These are phyloP conservation scores for Leccinum longicurvipes DNA, from an alignment of 768 basidiomycete genomes.

Conservation along the genomic window DNA sequence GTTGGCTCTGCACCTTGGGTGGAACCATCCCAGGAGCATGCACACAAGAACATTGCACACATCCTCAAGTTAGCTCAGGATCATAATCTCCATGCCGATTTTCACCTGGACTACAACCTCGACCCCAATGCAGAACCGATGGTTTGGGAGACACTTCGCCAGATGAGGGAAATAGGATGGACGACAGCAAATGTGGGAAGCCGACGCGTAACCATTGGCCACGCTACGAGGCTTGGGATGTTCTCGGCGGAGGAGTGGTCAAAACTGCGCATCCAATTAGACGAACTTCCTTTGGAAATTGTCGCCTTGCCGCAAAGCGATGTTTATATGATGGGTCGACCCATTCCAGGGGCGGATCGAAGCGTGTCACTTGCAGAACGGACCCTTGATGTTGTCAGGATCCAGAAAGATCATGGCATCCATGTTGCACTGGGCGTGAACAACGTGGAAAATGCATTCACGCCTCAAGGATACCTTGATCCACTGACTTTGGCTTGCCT, in stretches of 20 bases:
- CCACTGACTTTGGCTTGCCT: constrained; percentile 58
- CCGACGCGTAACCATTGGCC: constrained; percentile 50
- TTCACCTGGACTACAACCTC: constrained; percentile 68
- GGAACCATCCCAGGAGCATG: constrained; percentile 46
- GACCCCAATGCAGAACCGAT: constrained; percentile 49
- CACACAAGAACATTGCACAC: constrained; percentile 51
- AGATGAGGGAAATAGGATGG: constrained; percentile 33
- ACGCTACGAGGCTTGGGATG: constrained; percentile 56
- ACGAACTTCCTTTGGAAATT: constrained; percentile 47
- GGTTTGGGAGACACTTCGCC: constrained; percentile 50
- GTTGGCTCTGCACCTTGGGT: constrained; percentile 68
- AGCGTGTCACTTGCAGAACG: constrained; percentile 42
- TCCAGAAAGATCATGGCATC: constrained; percentile 43
- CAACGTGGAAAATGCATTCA: constrained; percentile 67
- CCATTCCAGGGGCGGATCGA: constrained; percentile 14
- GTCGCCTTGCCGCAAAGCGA: constrained; percentile 63
- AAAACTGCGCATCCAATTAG: constrained; percentile 34
- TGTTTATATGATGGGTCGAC: constrained; percentile 64
- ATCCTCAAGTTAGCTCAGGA: constrained; percentile 46
- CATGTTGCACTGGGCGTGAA: constrained; percentile 58
- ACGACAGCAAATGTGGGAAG: constrained; percentile 27
- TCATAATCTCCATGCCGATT: constrained; percentile 47
- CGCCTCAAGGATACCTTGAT: constrained; percentile 63
- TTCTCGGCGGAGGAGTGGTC: constrained; percentile 47
- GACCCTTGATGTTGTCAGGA: constrained; percentile 52